phyloP scores from a whole-genome alignment of 768 basidiomycete genomes.

The Mycena albidolilacea region DNA sequence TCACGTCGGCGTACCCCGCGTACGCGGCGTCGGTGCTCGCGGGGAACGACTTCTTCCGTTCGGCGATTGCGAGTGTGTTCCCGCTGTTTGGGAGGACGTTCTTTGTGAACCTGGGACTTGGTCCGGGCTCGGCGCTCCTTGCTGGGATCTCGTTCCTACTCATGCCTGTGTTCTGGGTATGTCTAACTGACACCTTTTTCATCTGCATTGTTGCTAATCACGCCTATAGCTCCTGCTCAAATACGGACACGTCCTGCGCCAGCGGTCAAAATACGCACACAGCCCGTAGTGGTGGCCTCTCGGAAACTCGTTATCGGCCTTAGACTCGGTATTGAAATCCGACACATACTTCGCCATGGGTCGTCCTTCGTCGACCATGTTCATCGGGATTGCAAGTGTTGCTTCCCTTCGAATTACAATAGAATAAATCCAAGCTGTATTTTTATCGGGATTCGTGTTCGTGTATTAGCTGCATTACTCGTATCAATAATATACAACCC shows the following conservation, averaged over 20 bases:
- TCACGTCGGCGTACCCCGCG: conserved; percentile 48
- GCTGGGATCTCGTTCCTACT: conserved; percentile 44
- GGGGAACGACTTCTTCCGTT: conserved; percentile 52
- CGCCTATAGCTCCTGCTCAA: conserved; percentile 15
- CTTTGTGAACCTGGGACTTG: conserved; percentile 45
- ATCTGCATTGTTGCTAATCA: neutral
- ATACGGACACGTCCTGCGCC: no score
- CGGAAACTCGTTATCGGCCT: neutral
- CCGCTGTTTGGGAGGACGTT: conserved; percentile 43
- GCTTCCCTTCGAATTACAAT: neutral
- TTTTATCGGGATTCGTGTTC: neutral
- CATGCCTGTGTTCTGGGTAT: conserved; percentile 43
- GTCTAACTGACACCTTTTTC: neutral
- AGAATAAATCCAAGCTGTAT: neutral
- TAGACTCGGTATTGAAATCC: neutral
- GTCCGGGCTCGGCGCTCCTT: conserved; percentile 44
- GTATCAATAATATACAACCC: neutral
- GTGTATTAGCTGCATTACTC: neutral
- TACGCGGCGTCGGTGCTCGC: conserved; percentile 47
- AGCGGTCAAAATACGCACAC: conserved; percentile 21
- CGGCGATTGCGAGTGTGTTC: conserved; percentile 44
- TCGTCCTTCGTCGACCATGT: neutral
- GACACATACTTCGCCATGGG: neutral
- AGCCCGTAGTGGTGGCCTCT: conserved; percentile 21
- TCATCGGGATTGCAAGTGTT: neutral